Conservation (phyloP, 1,284 basidiomycete species). For the Calocybe gambosa region DNA sequence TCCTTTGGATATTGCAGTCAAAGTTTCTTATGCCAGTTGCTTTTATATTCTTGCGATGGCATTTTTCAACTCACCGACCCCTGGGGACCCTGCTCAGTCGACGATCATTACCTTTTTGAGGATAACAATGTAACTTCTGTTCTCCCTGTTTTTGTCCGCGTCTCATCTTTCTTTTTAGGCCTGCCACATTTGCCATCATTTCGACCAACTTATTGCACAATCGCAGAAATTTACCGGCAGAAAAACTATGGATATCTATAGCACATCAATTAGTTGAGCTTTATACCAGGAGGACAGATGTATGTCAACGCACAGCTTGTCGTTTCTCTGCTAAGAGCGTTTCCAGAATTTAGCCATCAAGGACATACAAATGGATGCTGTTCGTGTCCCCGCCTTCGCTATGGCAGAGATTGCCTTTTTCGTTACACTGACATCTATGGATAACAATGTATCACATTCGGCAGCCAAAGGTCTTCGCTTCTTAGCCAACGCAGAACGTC, state of each 20-base stretch:
- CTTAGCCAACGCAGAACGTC: conserved; percentile 59
- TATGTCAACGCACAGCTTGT: conserved; percentile 23
- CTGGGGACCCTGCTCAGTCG: conserved; percentile 29
- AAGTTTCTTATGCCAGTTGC: conserved; percentile 43
- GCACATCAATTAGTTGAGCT: conserved; percentile 54
- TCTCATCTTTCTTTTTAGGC: conserved; percentile 30
- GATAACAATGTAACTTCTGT: conserved; percentile 23
- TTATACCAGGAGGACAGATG: conserved; percentile 44
- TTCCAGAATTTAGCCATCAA: conserved; percentile 40
- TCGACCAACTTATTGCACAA: conserved; percentile 51
- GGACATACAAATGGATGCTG: conserved; percentile 40
- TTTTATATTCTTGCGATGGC: conserved; percentile 42
- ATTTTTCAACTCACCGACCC: conserved; percentile 37
- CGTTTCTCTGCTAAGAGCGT: conserved; percentile 2
- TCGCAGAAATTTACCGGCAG: conserved; percentile 52
- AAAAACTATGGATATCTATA: conserved; percentile 63
- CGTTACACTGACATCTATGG: conserved; percentile 62
- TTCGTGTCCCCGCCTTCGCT: conserved; percentile 55
- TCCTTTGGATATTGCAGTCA: conserved; percentile 56
- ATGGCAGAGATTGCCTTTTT: conserved; percentile 68
- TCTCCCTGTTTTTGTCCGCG: conserved; percentile 1
- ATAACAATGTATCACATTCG: conserved; percentile 55
- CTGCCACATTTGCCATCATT: conserved; percentile 49
- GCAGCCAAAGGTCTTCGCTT: conserved; percentile 65
- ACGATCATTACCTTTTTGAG: conserved; percentile 29